Evolutionary conservation across 441 rosid genomes (phyloP).

Genomic region (Populus trichocarpa): DNA sequence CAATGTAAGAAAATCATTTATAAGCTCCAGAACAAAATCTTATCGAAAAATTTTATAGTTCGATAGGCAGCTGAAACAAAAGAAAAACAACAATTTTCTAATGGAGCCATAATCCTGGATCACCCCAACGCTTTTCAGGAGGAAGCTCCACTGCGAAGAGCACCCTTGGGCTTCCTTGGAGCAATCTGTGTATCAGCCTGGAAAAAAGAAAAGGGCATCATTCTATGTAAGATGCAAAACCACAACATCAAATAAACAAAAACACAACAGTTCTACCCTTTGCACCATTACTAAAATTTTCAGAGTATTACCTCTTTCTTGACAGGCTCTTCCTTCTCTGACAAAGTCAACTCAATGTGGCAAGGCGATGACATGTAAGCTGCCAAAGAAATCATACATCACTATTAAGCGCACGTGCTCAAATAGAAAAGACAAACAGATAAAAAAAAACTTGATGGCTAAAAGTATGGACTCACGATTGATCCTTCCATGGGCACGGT

Average conservation of each 20-base stretch:
- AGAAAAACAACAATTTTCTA: constrained; percentile 5
- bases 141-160: constrained; percentile 27
- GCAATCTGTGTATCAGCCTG: constrained; percentile 75
- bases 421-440: background rate
- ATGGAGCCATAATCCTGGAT: background rate
- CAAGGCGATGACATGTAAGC: constrained; percentile 96
- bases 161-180: constrained; percentile 48
- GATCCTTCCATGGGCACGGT: constrained; percentile 94
- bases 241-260: background rate
- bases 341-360: constrained; percentile 78
- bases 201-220: background rate
- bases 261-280: background rate
- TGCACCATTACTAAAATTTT: background rate
- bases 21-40: background rate
- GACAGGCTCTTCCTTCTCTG: constrained; percentile 90
- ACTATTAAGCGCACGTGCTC: background rate
- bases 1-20: background rate
- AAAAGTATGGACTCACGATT: constrained; percentile 55
- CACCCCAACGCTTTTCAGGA: constrained; percentile 6
- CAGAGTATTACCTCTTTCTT: constrained; percentile 64
- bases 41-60: background rate
- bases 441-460: background rate
- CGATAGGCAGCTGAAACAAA: background rate
- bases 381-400: constrained; percentile 23
- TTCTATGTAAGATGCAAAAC: background rate